Evolutionary conservation across 345 rosid genomes (phyloP).

Genomic region (Litchi chinensis): DNA sequence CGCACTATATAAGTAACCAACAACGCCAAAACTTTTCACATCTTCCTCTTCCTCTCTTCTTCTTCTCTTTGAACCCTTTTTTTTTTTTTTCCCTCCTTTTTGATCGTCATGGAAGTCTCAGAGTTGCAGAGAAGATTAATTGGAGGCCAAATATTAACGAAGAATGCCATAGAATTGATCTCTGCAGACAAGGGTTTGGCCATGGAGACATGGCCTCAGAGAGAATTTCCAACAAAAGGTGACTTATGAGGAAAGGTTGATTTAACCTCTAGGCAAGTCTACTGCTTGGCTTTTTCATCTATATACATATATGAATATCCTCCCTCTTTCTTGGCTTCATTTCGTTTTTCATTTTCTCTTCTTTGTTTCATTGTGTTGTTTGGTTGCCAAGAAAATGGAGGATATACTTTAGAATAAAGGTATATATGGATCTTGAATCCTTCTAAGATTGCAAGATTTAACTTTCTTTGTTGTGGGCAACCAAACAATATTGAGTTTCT

Average conservation of each 20-base stretch:
- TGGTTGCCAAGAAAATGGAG: slow-evolving; percentile 41
- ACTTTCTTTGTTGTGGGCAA: slow-evolving; percentile 11
- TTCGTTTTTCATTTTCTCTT: background rate
- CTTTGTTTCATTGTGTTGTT: slow-evolving; percentile 17
- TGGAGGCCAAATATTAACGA: background rate
- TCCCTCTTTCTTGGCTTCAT: background rate
- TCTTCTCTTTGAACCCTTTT: background rate
- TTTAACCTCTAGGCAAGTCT: slow-evolving; percentile 66
- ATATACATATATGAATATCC: background rate
- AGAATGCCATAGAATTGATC: background rate
- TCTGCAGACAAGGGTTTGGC: background rate
- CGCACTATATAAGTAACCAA: slow-evolving; percentile 10
- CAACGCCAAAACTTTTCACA: background rate
- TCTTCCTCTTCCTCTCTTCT: background rate
- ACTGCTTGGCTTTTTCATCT: slow-evolving; percentile 53
- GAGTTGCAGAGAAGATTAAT: slow-evolving; percentile 23
- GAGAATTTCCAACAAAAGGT: background rate
- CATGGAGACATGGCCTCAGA: slow-evolving; percentile 28
- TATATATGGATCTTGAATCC: background rate
- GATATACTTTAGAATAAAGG: slow-evolving; percentile 23
- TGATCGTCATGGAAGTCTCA: slow-evolving; percentile 13
- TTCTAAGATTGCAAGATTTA: slow-evolving; percentile 19
- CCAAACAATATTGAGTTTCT: slow-evolving; percentile 4
- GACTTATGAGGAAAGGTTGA: slow-evolving; percentile 24
- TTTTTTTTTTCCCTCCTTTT: no score